phyloP scores from a whole-genome alignment of 176 grass and related monocot species.

The Oropetium thomaeum region DNA sequence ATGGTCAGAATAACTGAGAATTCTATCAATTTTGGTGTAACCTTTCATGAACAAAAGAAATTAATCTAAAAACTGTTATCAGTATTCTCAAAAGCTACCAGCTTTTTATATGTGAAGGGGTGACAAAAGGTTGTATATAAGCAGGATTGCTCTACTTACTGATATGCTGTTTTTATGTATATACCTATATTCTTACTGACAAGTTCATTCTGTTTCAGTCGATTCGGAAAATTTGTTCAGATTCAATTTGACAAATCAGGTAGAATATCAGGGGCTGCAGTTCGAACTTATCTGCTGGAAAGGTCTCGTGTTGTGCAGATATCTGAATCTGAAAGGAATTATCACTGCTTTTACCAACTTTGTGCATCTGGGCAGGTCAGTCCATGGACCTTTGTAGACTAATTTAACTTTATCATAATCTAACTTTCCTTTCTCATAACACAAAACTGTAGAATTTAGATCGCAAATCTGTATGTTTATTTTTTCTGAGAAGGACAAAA shows the following conservation, averaged over 20 bases:
- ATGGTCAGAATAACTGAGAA: neutral
- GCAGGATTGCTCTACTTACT: neutral
- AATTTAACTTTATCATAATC: slow-evolving; percentile 1
- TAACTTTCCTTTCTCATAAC: neutral
- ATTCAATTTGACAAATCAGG: slow-evolving; percentile 82
- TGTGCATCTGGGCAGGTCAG: slow-evolving; percentile 83
- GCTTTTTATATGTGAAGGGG: neutral
- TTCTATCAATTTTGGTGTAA: neutral
- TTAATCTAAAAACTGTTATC: neutral
- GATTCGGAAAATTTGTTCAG: slow-evolving; percentile 93
- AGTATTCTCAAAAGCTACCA: neutral
- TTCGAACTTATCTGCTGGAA: slow-evolving; percentile 85
- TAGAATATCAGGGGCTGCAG: slow-evolving; percentile 79
- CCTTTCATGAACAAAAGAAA: neutral
- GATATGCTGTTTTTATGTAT: neutral
- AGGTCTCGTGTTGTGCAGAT: slow-evolving; percentile 82
- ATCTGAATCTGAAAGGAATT: slow-evolving; percentile 80
- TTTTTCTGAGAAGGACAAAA: neutral
- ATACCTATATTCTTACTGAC: slow-evolving; percentile 1
- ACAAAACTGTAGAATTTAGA: slow-evolving; percentile 1
- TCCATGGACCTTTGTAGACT: slow-evolving; percentile 15
- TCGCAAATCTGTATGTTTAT: neutral
- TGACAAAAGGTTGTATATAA: neutral
- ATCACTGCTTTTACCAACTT: slow-evolving; percentile 90
- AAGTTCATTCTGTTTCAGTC: slow-evolving; percentile 47